These are phyloP conservation scores for Rhododendron simsii DNA, from an alignment of 148 eudicot genomes.

Conservation along the genomic window DNA sequence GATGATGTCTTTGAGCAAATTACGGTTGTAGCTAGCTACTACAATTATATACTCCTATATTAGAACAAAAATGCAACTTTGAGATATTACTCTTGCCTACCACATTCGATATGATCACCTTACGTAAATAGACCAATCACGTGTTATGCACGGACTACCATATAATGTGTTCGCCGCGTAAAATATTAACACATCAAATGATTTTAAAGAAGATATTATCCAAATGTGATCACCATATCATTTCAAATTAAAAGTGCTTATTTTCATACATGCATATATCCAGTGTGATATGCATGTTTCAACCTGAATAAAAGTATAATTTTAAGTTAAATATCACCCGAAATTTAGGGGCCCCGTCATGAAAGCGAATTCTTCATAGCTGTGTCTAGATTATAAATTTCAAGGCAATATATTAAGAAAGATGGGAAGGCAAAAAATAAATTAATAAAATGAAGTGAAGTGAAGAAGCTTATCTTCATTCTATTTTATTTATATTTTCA, in stretches of 20 bases:
- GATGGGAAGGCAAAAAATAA: neutral
- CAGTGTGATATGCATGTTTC: too few species aligned
- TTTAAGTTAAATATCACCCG: too few species aligned
- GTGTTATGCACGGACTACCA: neutral
- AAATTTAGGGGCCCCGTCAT: too few species aligned
- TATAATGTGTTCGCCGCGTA: neutral
- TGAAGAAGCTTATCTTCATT: neutral
- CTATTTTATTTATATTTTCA: neutral
- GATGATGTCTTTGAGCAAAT: too few species aligned
- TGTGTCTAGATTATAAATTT: too few species aligned
- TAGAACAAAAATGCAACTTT: too few species aligned
- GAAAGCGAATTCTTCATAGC: too few species aligned
- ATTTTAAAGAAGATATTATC: neutral
- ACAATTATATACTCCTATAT: too few species aligned
- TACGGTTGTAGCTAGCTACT: too few species aligned
- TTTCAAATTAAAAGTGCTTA: neutral
- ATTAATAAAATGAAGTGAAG: neutral
- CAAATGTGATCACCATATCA: neutral
- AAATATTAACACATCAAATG: neutral
- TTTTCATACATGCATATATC: neutral
- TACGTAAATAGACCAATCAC: neutral
- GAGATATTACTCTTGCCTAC: neutral
- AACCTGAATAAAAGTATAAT: too few species aligned
- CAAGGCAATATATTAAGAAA: neutral
- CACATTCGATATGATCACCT: neutral